Base-by-base conservation (phyloP, 2,329 filamentous ascomycete species). In the Pseudocercospora cruenta region DNA sequence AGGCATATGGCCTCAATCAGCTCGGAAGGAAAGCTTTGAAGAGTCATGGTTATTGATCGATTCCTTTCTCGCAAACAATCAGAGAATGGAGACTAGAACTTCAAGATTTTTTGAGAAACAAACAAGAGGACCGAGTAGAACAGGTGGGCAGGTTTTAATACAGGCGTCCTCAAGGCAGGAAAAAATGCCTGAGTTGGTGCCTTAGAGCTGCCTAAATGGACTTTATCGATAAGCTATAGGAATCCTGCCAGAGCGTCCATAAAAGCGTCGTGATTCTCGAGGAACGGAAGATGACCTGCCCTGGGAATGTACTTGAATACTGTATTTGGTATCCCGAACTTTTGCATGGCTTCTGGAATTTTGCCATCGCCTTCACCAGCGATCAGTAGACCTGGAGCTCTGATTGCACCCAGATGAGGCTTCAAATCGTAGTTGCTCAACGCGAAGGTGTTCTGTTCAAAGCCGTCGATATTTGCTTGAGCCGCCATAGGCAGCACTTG, bases 271-370 rank as follows among this genome's bases (percentile, higher is more conserved):
- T 91, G 89, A 70, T 87, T 86, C 79, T 96, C 93, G 57, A 88
- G 88, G 91, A 96, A 96, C 0, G 93, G 93, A 73, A 96, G 79
- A 81, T 96, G 93, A 0, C 93, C 93, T 0, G 92, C 88, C 8
- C 84, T 81, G 0, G 91, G 86, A 9, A 96, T 86, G 64, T 91
- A 78, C 75, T 85, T 87, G 70, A 93, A 84, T 65, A 87, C 83
- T 0, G 84, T 85, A 0, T 85, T 86, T 0, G 78, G 76, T 9
- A 81, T 77, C 0, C 90, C 89, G 49, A 92, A 77, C 19, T 81
- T 76, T 62, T 90, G 88, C 92, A 96, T 96, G 3, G 90, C 90
- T 80, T 89, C 88, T 0, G 91, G 91, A 61, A 96, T 75, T 0
- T 90, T 90, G 0, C 88, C 92, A 74, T 96, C 93, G 0, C 84